Percentiles rank a stretch among this genome's conserved stretches.
Conservation (phyloP, 163 green algal genomes). For the Scenedesmus sp. region DNA sequence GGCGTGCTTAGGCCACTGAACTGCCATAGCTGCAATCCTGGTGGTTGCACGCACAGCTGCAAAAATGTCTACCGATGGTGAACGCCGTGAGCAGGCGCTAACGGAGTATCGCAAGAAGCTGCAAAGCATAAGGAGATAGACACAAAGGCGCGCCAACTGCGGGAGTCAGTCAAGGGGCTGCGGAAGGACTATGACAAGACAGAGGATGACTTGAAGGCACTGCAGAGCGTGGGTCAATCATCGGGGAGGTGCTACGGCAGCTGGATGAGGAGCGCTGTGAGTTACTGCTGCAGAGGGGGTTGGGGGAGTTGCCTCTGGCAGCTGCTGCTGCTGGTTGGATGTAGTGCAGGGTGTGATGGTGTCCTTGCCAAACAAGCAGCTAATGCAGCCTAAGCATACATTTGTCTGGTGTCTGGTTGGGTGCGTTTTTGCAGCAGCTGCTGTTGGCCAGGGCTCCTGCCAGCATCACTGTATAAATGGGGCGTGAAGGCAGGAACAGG, state of each 20-base stretch:
- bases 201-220: constrained; percentile 98
- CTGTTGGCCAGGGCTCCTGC: not conserved
- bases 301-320: not conserved
- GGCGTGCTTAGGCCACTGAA: not conserved
- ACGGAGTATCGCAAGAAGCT: constrained; percentile 89
- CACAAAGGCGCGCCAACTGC: constrained; percentile 82
- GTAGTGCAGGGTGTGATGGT: not conserved
- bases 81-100: constrained; percentile 79
- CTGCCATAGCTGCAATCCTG: not conserved
- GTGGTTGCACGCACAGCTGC: not conserved
- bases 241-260: constrained; percentile 98
- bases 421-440: not conserved
- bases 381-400: not conserved
- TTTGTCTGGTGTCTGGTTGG: not conserved
- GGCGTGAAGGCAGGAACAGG: not conserved
- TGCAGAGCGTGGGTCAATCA: constrained; percentile 99
- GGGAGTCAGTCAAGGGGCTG: constrained; percentile 87
- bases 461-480: not conserved
- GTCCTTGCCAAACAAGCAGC: not conserved
- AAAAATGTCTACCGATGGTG: constrained; percentile 64
- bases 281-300: constrained; percentile 52
- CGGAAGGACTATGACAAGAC: constrained; percentile 99
- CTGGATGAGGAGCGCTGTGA: constrained; percentile 98
- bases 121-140: constrained; percentile 94
- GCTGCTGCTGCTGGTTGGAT: not conserved